Evolutionary conservation across 2,329 filamentous ascomycete species (phyloP).

Genomic region (Fusarium sp.): DNA sequence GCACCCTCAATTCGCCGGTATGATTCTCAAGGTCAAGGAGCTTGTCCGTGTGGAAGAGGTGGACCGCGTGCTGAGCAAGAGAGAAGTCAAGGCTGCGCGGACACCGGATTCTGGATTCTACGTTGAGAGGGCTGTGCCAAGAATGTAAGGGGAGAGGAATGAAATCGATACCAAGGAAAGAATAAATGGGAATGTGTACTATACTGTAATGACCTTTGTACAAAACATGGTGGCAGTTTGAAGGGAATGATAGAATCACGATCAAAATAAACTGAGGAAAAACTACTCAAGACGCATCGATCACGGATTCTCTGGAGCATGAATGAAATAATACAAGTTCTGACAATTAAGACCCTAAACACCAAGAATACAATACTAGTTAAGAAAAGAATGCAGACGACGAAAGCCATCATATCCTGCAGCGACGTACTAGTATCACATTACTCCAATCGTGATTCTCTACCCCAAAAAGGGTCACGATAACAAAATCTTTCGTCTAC

Average conservation of each 20-base stretch:
- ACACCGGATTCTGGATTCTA: slow-evolving; percentile 85
- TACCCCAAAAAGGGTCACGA: slow-evolving; percentile 12
- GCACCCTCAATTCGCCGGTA: slow-evolving; percentile 81
- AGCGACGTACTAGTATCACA: slow-evolving; percentile 14
- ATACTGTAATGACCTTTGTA: slow-evolving; percentile 50
- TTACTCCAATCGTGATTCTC: slow-evolving; percentile 17
- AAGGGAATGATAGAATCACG: slow-evolving; percentile 11
- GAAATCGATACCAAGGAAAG: slow-evolving; percentile 1
- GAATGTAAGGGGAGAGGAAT: slow-evolving; percentile 24
- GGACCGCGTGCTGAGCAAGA: slow-evolving; percentile 69
- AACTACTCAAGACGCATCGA: neutral
- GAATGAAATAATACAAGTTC: neutral
- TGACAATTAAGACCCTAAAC: slow-evolving; percentile 5
- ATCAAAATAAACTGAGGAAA: slow-evolving; percentile 23
- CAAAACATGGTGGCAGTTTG: slow-evolving; percentile 31
- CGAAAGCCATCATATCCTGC: slow-evolving; percentile 37
- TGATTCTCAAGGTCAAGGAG: slow-evolving; percentile 95
- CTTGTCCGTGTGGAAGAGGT: slow-evolving; percentile 87
- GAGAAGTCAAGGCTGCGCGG: slow-evolving; percentile 76
- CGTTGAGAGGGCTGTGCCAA: slow-evolving; percentile 69
- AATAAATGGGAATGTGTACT: slow-evolving; percentile 41
- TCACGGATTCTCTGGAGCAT: neutral
- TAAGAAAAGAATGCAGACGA: slow-evolving; percentile 25
- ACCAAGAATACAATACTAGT: slow-evolving; percentile 13
- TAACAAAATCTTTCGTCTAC: neutral